Base-by-base conservation (phyloP, 768 basidiomycete genomes). In the Trametes villosa region DNA sequence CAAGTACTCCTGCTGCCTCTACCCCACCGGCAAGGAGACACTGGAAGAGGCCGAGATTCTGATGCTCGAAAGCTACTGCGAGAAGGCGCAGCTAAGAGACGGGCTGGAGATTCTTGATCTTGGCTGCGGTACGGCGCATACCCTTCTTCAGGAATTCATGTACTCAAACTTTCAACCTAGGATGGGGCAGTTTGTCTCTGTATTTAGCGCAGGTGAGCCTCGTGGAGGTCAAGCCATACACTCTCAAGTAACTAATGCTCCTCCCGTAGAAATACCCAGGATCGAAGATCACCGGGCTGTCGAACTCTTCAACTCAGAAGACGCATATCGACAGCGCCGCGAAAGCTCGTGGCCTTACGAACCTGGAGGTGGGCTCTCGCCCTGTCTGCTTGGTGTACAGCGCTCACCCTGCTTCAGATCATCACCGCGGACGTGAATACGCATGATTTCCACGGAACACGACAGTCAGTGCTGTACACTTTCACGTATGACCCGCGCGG, bases 131-230 rank as follows among this genome's bases (percentile, higher is more conserved):
- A 65, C 27, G 78, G 18, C 29, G 44, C n/a, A 46, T 48, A 29
- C 50, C 22, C 22, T 49, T 30, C 40, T 26, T 57, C 27, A 30
- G 48, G 36, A 33, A 29, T 15, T 50, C 24, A 34, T 11, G 42
- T 26, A 20, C 30, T 50, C 12, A 48, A 33, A 18, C n/a, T 41
- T 12, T 24, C n/a, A 3, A 22, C 51, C 12, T 49, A 85, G 82
- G 88, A 2, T 89, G 87, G 88, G 88, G 89, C n/a, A 87, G 86
- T 68, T 72, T 91, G 45, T 83, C 86, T 0, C 68, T 89, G 15
- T 88, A 83, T 67, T 76, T 89, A 6, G 87, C 87, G 1, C 74
- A 85, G 76, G 86, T 86, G 36, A 50, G 75, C 36, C 36, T 68
- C 7, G 4, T 11, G 18, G 31, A n/a, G 5, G 20, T 12, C 27